Conservation (phyloP, 139 green algal genomes). For the Tetradesmus lagerheimii region DNA sequence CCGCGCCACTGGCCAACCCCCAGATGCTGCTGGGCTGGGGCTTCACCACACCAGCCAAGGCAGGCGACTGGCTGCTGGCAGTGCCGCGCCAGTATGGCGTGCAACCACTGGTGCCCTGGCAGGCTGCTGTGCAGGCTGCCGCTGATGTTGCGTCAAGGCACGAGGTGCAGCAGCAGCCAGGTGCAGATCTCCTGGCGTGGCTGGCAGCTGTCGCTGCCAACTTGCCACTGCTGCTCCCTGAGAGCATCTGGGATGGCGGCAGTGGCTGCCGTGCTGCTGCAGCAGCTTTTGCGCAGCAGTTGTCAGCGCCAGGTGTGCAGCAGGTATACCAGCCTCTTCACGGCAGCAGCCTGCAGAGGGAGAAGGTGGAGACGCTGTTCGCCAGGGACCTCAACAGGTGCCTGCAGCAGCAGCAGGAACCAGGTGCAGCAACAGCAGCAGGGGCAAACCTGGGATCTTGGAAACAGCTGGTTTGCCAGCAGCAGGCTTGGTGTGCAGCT, state of each 20-base stretch:
- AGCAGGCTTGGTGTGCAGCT: slow-evolving; percentile 11
- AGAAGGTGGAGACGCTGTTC: neutral
- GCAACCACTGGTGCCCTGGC: slow-evolving; percentile 9
- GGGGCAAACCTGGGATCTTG: neutral
- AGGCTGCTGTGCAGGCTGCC: slow-evolving; percentile 3
- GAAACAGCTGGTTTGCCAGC: neutral
- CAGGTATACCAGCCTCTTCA: neutral
- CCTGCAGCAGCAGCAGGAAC: neutral
- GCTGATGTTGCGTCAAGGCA: neutral
- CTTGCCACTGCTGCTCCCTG: neutral
- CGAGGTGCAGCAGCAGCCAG: neutral
- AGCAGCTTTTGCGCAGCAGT: neutral
- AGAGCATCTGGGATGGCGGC: neutral
- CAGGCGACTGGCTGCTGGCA: slow-evolving; percentile 28
- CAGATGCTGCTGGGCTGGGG: slow-evolving; percentile 33
- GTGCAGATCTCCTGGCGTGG: neutral
- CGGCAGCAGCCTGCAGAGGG: neutral
- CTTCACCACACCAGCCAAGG: neutral
- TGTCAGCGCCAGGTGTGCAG: neutral
- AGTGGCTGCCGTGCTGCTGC: neutral
- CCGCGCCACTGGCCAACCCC: neutral
- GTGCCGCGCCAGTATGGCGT: neutral
- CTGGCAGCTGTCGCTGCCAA: slow-evolving; percentile 6
- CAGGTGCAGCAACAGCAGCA: neutral
- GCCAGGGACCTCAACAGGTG: neutral